phyloP scores from a whole-genome alignment of 2,329 filamentous ascomycete genomes.

The Ascochyta lentis region DNA sequence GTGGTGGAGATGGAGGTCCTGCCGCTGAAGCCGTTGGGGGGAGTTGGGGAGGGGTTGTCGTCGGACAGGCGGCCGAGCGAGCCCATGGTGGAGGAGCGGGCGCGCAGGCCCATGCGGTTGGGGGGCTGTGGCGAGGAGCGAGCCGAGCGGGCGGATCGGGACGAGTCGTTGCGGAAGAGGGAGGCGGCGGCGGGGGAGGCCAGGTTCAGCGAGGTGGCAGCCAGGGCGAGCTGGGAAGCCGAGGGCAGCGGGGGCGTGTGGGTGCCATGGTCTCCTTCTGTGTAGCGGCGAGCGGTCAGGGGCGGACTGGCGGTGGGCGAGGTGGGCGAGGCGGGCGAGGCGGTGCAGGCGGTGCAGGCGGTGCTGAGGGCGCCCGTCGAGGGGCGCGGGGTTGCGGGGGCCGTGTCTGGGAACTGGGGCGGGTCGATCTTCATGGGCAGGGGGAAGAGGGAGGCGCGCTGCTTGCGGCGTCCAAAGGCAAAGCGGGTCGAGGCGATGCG shows the following conservation, averaged over 20 bases:
- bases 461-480: slow-evolving; percentile 74
- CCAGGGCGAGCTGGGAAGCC: slow-evolving; percentile 60
- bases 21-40: slow-evolving; percentile 50
- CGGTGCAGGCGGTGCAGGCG: neutral
- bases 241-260: slow-evolving; percentile 53
- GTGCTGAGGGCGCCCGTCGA: slow-evolving; percentile 49
- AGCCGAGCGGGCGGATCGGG: slow-evolving; percentile 70
- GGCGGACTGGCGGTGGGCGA: slow-evolving; percentile 48
- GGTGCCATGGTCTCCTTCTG: slow-evolving; percentile 38
- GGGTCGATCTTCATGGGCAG: slow-evolving; percentile 76
- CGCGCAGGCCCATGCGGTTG: slow-evolving; percentile 66
- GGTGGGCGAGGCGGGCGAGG: slow-evolving; percentile 29
- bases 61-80: slow-evolving; percentile 77
- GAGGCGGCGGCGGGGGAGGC: slow-evolving; percentile 52
- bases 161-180: slow-evolving; percentile 67
- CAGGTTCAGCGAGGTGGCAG: slow-evolving; percentile 55
- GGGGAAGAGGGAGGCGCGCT: slow-evolving; percentile 79
- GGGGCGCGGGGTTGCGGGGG: slow-evolving; percentile 55
- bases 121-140: slow-evolving; percentile 63
- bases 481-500: slow-evolving; percentile 71
- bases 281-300: slow-evolving; percentile 41
- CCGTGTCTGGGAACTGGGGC: slow-evolving; percentile 53
- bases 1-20: slow-evolving; percentile 85
- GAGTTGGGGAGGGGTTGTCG: slow-evolving; percentile 71
- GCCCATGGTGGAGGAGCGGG: slow-evolving; percentile 87